Evolutionary conservation across 208 protist genomes (phyloP), one percentile per base, ranked within the genome.

Genomic region (Trypanosomatidae sp.): DNA sequence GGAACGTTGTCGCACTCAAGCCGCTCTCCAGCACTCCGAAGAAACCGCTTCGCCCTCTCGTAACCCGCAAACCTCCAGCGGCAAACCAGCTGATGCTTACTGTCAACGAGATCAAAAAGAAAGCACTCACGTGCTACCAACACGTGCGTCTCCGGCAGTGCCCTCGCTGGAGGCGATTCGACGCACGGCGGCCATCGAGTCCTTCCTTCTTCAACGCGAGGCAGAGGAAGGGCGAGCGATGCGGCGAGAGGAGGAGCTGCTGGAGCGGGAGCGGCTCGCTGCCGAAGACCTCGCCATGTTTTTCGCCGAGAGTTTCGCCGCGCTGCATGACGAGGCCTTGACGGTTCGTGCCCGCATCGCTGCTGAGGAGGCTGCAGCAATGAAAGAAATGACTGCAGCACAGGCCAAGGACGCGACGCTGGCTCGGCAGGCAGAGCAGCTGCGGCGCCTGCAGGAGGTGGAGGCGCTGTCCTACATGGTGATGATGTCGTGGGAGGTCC

Each of bases 211-310:
- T 1, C 33, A 77, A 8, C 67, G 52, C 22, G 86, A 87, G 33
- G 50, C 66, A 1, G 56, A 52, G 28, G 89, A 91, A 66, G 64
- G 50, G 1, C 79, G 60, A 1, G 71, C 41, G 12, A 87, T 93
- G 89, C 81, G 81, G 1, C 44, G 68, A 28, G 89, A 91, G 53
- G 89, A 93, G 25, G 76, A 62, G 58, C 52, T 83, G 53, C 66
- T 86, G 46, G 50, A 79, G 44, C 64, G 71, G 39, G 71, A 79
- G 13, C 56, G 73, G 13, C 62, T 30, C 4, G 69, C 76, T 17
- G 50, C 79, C 53, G 82, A 76, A 46, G 76, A 90, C n/a, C n/a
- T n/a, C n/a, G n/a, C n/a, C n/a, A n/a, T n/a, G n/a, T n/a, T n/a
- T n/a, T n/a, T n/a, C n/a, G n/a, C n/a, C n/a, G n/a, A n/a, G n/a